Base-by-base conservation (phyloP, 2,329 filamentous ascomycete genomes). In the Sarocladium kiliense region DNA sequence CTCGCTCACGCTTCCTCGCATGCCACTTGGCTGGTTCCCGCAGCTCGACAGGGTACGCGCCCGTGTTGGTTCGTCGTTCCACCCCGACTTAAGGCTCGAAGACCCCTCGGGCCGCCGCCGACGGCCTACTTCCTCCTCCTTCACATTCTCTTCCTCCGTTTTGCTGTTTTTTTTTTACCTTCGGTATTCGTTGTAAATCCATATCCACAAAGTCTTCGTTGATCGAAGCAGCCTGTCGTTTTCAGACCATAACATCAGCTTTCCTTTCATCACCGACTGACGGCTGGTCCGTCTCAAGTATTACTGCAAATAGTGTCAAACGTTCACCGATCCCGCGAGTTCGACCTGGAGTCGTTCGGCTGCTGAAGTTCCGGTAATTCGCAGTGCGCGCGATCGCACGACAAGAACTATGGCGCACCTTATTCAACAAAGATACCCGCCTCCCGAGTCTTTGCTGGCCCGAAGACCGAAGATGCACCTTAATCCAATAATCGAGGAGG, bases 401-500 rank as follows among this genome's bases (percentile, higher is more conserved):
- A 18, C 44, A 32, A 49, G 26, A 36, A 53, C 18, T 19, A 53
- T 53, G 50, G 50, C 50, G 14, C 32, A 41, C 32, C 36, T 53
- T 53, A n/a, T 53, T 26, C 55, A 57, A 59, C 61, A 60, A 56
- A 62, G 62, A 60, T 78, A 76, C 63, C 71, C 70, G 64, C 70
- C 77, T 65, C 72, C 71, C 60, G 77, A 77, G 59, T 73, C 77
- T 72, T 76, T 76, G 81, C 80, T 74, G 77, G 81, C 67, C 68
- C 80, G 79, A 74, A 77, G 77, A 71, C 71, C 70, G 59, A 73
- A 70, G 65, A 72, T 70, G 69, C 69, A 66, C 59, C 81, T 85
- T 83, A 84, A 84, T 82, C 81, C 81, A 59, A 84, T 85, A 82
- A 80, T 84, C 64, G 81, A 85, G 66, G 81, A 81, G 66, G 74